phyloP scores from a whole-genome alignment of 768 basidiomycete genomes.

The Tephrocybe sp. region DNA sequence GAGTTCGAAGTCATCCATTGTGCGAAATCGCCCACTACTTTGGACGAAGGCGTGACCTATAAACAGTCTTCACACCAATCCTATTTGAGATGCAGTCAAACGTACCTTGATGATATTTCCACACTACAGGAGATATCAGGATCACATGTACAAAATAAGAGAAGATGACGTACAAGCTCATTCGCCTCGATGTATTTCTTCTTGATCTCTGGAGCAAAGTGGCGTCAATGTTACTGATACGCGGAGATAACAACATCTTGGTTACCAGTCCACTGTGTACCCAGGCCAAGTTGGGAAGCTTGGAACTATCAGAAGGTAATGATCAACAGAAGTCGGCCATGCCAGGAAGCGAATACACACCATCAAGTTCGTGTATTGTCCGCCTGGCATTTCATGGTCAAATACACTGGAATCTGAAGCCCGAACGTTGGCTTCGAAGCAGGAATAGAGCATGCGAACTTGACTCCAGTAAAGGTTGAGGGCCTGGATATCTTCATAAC shows the following conservation, averaged over 20 bases:
- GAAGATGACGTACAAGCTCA: slow-evolving; percentile 60
- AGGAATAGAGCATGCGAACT: slow-evolving; percentile 90
- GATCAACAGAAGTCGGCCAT: slow-evolving; percentile 15
- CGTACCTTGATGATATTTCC: slow-evolving; percentile 92
- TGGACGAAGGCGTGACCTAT: slow-evolving; percentile 95
- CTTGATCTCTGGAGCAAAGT: slow-evolving; percentile 72
- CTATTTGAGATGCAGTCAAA: not conserved
- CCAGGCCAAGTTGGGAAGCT: slow-evolving; percentile 94
- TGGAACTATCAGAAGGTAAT: slow-evolving; percentile 71
- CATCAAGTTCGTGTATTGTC: slow-evolving; percentile 93
- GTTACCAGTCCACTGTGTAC: slow-evolving; percentile 90
- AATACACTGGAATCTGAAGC: slow-evolving; percentile 98
- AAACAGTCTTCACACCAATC: not conserved
- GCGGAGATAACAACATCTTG: slow-evolving; percentile 8
- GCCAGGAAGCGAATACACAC: slow-evolving; percentile 35
- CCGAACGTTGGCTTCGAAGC: slow-evolving; percentile 98
- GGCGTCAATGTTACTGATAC: slow-evolving; percentile 9
- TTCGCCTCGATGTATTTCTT: slow-evolving; percentile 99
- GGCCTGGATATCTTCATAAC: slow-evolving; percentile 94
- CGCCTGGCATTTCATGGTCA: slow-evolving; percentile 99
- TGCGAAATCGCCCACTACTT: slow-evolving; percentile 98
- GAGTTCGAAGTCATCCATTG: slow-evolving; percentile 99
- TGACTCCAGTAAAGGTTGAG: slow-evolving; percentile 98
- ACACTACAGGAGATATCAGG: slow-evolving; percentile 48
- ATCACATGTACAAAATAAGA: slow-evolving; percentile 3